These are phyloP conservation scores for Fusarium keratoplasticum DNA, from an alignment of 2,329 filamentous ascomycete species.

Conservation along the genomic window DNA sequence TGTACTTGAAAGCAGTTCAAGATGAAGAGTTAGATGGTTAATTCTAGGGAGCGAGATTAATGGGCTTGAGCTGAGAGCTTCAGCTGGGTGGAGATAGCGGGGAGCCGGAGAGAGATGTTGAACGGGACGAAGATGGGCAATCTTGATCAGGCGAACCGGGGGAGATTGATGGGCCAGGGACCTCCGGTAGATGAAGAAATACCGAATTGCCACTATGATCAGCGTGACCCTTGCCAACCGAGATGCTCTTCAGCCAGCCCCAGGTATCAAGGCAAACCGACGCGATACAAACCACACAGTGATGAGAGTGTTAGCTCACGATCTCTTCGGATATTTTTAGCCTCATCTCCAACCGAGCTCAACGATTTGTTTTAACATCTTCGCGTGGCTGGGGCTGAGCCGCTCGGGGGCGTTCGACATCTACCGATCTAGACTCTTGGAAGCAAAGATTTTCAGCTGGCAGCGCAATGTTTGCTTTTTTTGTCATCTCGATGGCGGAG, in stretches of 20 bases:
- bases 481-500: not conserved
- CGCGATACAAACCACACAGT: not conserved
- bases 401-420: not conserved
- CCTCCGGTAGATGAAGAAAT: not conserved
- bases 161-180: not conserved
- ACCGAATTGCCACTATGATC: not conserved
- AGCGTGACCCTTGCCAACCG: not conserved
- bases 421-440: not conserved
- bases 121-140: not conserved
- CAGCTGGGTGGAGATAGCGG: not conserved
- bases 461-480: not conserved
- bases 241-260: not conserved
- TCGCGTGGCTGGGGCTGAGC: not conserved
- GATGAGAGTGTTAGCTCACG: not conserved
- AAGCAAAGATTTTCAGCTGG: not conserved
- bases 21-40: not conserved
- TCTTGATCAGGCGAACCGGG: not conserved
- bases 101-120: not conserved
- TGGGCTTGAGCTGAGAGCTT: not conserved
- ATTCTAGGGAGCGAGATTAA: not conserved
- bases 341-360: not conserved
- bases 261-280: not conserved
- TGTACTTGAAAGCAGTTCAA: not conserved
- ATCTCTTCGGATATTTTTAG: not conserved
- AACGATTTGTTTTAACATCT: not conserved